A percentile compares a stretch with the other conserved stretches of the same genome.
Conservation (phyloP, 257 asterid species). For the Primulina eburnea region DNA sequence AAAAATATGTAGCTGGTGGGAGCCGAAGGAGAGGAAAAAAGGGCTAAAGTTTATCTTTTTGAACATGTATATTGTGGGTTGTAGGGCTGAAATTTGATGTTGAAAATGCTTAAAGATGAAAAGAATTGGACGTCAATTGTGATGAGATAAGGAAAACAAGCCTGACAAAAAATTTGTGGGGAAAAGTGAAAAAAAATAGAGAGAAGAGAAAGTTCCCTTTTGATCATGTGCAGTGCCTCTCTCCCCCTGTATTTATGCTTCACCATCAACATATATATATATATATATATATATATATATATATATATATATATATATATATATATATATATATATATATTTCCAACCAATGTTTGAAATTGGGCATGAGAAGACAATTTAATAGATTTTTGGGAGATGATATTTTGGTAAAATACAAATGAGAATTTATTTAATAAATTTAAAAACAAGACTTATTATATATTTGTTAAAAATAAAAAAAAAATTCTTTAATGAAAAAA, state of each 20-base stretch:
- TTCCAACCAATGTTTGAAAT: background rate
- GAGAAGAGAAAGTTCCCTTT: conserved; percentile 8
- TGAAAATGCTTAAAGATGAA: background rate
- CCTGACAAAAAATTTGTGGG: background rate
- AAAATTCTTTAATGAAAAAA: too few relatives aligned
- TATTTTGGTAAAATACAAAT: too few relatives aligned
- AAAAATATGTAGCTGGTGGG: background rate
- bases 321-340: too few relatives aligned
- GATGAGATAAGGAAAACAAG: background rate
- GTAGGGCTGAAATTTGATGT: background rate
- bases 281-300: too few relatives aligned
- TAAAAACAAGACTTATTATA: too few relatives aligned
- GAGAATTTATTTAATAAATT: too few relatives aligned
- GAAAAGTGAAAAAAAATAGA: background rate
- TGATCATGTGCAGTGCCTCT: conserved; percentile 60
- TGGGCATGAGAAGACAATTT: background rate
- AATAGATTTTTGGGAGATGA: background rate
- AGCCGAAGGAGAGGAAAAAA: background rate
- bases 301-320: too few relatives aligned
- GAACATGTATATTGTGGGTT: background rate
- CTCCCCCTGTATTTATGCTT: background rate
- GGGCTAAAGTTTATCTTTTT: background rate
- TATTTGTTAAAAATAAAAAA: too few relatives aligned
- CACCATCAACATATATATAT: background rate
- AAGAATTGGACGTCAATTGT: background rate